These are phyloP conservation scores for Erythrophleum ivorense DNA, from an alignment of 331 rosid genomes.

Conservation along the genomic window DNA sequence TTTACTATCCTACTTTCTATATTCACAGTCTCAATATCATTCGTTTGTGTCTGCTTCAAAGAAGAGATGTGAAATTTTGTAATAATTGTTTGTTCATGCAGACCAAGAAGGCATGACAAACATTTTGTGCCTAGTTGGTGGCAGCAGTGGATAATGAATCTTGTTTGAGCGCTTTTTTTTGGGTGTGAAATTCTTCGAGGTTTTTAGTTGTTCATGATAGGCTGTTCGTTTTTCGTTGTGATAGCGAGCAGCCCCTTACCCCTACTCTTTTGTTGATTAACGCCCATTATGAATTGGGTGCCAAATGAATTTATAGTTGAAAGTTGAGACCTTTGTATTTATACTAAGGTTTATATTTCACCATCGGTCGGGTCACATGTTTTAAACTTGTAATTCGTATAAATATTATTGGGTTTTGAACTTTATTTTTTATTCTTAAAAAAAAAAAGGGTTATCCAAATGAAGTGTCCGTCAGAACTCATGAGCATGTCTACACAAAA, in stretches of 20 bases:
- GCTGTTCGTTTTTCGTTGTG: not conserved
- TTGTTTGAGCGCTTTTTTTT: conserved; percentile 35
- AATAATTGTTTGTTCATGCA: conserved; percentile 46
- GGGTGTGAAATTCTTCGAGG: conserved; percentile 35
- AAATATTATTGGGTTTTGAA: not conserved
- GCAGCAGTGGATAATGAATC: conserved; percentile 37
- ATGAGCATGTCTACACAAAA: not conserved
- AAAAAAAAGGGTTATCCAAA: no score
- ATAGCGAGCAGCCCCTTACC: conserved; percentile 20
- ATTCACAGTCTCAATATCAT: not conserved
- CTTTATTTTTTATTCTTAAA: not conserved
- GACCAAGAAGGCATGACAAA: conserved; percentile 58
- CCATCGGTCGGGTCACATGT: not conserved
- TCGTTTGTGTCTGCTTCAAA: not conserved
- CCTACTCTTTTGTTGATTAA: not conserved
- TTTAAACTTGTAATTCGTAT: no score
- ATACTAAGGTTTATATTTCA: not conserved
- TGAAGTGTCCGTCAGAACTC: not conserved
- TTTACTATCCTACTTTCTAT: conserved; percentile 8
- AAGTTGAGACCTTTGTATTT: not conserved
- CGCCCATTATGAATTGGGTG: not conserved
- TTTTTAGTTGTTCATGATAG: conserved; percentile 17
- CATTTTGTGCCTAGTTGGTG: conserved; percentile 32
- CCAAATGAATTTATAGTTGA: not conserved
- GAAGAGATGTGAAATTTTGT: conserved; percentile 29